phyloP scores from a whole-genome alignment of 148 eudicot species.

The Rheum nobile region DNA sequence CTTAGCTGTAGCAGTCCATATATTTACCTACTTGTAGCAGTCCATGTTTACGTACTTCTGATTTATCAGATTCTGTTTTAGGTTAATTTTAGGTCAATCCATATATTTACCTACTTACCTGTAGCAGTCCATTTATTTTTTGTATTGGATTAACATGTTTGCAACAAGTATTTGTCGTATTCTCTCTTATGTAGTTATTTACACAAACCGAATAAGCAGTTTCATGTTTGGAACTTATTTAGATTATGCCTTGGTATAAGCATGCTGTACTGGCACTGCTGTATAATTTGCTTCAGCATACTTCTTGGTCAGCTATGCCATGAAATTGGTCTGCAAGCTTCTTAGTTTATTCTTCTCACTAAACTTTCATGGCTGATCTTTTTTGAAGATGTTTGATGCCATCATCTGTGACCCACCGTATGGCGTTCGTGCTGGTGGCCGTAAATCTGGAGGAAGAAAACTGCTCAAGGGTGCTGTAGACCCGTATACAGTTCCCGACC shows the following conservation, averaged over 20 bases:
- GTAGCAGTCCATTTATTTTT: not conserved
- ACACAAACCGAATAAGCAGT: not conserved
- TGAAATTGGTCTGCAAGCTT: not conserved
- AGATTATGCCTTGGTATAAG: not conserved
- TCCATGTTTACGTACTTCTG: too few relatives aligned
- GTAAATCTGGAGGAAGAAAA: constrained; percentile 97
- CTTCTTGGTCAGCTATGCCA: not conserved
- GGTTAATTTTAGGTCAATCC: too few relatives aligned
- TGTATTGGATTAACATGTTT: not conserved
- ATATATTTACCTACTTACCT: not conserved
- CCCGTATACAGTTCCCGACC: constrained; percentile 89
- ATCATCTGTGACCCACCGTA: constrained; percentile 98
- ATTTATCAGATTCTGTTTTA: too few relatives aligned
- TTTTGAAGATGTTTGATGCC: constrained; percentile 74
- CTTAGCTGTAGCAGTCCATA: not conserved
- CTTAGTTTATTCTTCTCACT: not conserved
- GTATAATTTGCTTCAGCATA: not conserved
- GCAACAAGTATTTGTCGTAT: not conserved
- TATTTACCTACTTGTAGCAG: not conserved
- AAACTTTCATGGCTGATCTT: not conserved
- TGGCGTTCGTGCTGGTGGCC: constrained; percentile 98
- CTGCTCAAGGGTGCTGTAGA: constrained; percentile 65
- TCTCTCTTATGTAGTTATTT: not conserved
- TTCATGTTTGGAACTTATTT: not conserved
- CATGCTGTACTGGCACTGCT: not conserved